Evolutionary conservation across 495 filamentous ascomycete genomes (phyloP).

Genomic region (Friedmanniomyces simplex): DNA sequence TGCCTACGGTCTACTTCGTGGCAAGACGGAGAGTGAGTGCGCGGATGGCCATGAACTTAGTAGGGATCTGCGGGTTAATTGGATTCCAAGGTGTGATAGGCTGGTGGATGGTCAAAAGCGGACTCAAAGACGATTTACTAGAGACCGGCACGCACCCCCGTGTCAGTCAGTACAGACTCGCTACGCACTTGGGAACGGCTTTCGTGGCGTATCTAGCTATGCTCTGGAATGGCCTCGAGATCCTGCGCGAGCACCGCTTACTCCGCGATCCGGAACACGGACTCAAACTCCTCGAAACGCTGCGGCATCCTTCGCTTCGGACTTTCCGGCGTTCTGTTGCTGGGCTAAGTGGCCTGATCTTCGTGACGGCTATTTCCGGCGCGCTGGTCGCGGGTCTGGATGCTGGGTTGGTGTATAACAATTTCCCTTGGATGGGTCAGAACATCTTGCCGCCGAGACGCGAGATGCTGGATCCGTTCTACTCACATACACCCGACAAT

Average conservation of each 20-base stretch:
- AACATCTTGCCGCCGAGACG: constrained; percentile 67
- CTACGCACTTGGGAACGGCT: constrained; percentile 78
- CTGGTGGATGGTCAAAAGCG: constrained; percentile 99
- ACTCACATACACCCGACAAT: constrained; percentile 63
- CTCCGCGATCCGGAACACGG: constrained; percentile 47
- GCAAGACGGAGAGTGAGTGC: constrained; percentile 65
- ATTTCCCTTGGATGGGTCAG: constrained; percentile 89
- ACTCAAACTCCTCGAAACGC: constrained; percentile 45
- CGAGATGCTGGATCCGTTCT: constrained; percentile 78
- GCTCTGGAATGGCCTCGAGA: constrained; percentile 81
- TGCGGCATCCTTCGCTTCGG: constrained; percentile 55
- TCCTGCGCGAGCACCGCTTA: constrained; percentile 63
- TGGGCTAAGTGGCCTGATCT: constrained; percentile 66
- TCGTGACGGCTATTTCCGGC: constrained; percentile 84
- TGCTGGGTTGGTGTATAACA: constrained; percentile 94
- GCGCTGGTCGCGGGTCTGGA: constrained; percentile 90
- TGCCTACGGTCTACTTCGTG: constrained; percentile 83
- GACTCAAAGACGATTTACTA: constrained; percentile 88
- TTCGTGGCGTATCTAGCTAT: constrained; percentile 88
- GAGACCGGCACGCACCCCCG: constrained; percentile 80
- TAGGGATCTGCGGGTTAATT: constrained; percentile 77
- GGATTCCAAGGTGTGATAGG: constrained; percentile 92
- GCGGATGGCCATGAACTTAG: constrained; percentile 65
- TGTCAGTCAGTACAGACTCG: constrained; percentile 86
- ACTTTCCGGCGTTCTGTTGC: constrained; percentile 63